Evolutionary conservation across 371 early-diverging fungal genomes (phyloP), one percentile per base, ranked within the genome.

Genomic region (Rhizopus arrhizus): DNA sequence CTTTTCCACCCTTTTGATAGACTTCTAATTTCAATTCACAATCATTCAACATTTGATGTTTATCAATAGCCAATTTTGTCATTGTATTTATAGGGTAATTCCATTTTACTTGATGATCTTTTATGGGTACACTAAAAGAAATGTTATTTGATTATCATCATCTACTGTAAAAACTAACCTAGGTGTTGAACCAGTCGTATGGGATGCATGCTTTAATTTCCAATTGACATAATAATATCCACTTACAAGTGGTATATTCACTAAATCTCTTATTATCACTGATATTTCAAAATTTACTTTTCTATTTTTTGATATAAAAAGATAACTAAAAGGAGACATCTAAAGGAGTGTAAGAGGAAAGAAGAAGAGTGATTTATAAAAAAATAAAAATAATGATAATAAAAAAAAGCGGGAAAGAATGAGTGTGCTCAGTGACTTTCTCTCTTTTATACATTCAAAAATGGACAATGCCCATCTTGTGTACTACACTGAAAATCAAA

Each of bases 161-260:
- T 22, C 22, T 22, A 22, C 22, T 22, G 22, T 22, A 22, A 22
- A 22, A 22, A 22, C 22, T 22, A 22, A 83, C 87, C 80, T 79
- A 41, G 57, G 66, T 42, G 83, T 84, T n/a, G 68, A 51, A 3
- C 85, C 84, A 28, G 64, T 65, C 4, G 73, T 45, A 40, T 71
- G 74, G 5, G 75, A 68, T 33, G 82, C 82, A 58, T 79, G 65
- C 58, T 81, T 79, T 35, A 86, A 62, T 53, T 74, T 82, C 86
- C 88, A 87, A 58, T 85, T 88, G 47, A 79, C 78, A 68, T 75
- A 87, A 66, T 85, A 89, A 41, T 77, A 72, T 22, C 89, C 89
- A 52, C 78, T 75, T 28, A 88, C 83, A 42, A 86, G 80, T 32
- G 89, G 89, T 34, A 89, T 77, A 65, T 84, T 85, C 36, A 75